Conservation (phyloP, 768 basidiomycete species). For the Holtermanniella nyarrowii region DNA sequence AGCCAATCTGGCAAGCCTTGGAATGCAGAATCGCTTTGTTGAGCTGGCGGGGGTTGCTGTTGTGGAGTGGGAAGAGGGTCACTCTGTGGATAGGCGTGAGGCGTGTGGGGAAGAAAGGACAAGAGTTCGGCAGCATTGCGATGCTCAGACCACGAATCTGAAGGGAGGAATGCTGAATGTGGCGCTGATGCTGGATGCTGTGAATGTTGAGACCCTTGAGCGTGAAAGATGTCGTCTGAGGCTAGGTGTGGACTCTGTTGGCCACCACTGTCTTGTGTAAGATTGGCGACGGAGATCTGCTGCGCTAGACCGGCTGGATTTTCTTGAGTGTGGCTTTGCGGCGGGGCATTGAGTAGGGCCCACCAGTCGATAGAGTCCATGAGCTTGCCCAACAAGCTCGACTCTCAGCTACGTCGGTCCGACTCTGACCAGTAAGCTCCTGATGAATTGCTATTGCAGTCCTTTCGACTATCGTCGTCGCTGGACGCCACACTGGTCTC, state of each 20-base stretch:
- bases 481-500: too few relatives aligned
- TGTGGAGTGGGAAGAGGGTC: too few relatives aligned
- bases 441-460: too few relatives aligned
- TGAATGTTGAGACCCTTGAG: neutral
- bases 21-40: neutral
- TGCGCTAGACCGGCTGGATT: neutral
- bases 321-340: neutral
- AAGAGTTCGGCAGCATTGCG: too few relatives aligned
- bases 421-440: neutral
- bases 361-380: neutral
- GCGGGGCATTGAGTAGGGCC: neutral
- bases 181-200: neutral
- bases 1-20: neutral
- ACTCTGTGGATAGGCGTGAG: too few relatives aligned
- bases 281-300: neutral
- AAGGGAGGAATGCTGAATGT: neutral
- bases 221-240: neutral
- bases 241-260: neutral
- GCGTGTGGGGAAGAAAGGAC: too few relatives aligned
- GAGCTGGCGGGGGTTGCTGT: neutral
- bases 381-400: too few relatives aligned
- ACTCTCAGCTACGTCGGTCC: too few relatives aligned
- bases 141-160: neutral
- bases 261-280: neutral
- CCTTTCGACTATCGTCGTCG: too few relatives aligned